Conservation (phyloP, 2,329 filamentous ascomycete species). For the Talaromyces sp. region DNA sequence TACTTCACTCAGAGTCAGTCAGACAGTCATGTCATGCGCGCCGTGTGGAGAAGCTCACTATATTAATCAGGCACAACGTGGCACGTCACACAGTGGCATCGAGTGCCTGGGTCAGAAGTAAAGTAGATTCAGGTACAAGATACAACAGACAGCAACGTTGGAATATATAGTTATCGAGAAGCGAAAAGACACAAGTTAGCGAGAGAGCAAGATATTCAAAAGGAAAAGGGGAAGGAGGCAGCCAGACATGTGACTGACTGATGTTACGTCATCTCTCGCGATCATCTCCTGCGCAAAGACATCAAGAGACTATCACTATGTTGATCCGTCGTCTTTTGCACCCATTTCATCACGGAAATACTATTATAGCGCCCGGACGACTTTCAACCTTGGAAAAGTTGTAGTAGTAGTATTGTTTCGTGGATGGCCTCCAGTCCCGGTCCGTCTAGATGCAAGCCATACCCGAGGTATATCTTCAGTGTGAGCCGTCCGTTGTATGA, state of each 20-base stretch:
- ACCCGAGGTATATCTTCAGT: background rate
- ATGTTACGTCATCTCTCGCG: slow-evolving; percentile 1
- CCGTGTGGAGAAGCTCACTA: slow-evolving; percentile 1
- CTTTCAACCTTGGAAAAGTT: background rate
- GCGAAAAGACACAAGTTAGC: too few relatives aligned
- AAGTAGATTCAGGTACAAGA: background rate
- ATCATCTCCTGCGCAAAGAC: background rate
- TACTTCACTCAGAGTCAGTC: background rate
- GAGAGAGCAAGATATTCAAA: background rate
- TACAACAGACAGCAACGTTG: background rate
- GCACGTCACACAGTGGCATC: background rate
- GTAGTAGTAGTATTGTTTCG: background rate
- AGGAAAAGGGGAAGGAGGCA: background rate
- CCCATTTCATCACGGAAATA: background rate
- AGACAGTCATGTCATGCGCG: background rate
- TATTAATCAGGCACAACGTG: background rate
- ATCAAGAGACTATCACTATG: background rate
- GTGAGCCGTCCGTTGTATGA: background rate
- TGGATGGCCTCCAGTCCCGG: background rate
- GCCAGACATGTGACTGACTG: background rate
- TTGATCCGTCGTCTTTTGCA: background rate
- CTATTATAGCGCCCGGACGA: too few relatives aligned
- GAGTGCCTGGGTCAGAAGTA: background rate
- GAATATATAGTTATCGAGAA: background rate
- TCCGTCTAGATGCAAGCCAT: background rate